Conservation (phyloP, 2,329 filamentous ascomycete genomes). For the Hypocrella siamensis region DNA sequence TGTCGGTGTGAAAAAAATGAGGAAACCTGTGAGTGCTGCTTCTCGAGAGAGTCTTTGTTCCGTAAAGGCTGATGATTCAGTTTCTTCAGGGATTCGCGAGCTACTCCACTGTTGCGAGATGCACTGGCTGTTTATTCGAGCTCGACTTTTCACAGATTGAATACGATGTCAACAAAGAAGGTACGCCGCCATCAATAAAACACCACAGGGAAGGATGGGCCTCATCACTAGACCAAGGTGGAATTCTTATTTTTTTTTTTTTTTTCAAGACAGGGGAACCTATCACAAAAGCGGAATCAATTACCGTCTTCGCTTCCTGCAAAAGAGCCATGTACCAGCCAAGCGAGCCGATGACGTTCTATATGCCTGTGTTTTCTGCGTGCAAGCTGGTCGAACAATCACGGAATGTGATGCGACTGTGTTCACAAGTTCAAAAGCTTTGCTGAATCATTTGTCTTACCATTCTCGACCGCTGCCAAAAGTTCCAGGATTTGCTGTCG, state of each 20-base stretch:
- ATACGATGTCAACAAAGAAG: conserved; percentile 30
- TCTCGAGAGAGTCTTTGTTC: neutral
- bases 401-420: conserved; percentile 41
- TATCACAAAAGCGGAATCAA: conserved; percentile 27
- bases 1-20: conserved; percentile 32
- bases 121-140: conserved; percentile 36
- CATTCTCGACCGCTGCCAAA: conserved; percentile 36
- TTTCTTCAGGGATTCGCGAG: conserved; percentile 22
- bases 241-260: too few relatives aligned
- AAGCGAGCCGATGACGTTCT: conserved; percentile 34
- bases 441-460: conserved; percentile 36
- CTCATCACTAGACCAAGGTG: too few relatives aligned
- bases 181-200: too few relatives aligned
- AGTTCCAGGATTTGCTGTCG: conserved; percentile 30
- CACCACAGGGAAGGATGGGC: too few relatives aligned
- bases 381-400: conserved; percentile 29
- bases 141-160: conserved; percentile 37
- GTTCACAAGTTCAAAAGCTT: conserved; percentile 35
- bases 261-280: conserved; percentile 19
- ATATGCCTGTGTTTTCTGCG: conserved; percentile 40
- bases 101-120: conserved; percentile 30
- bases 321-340: conserved; percentile 37
- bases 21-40: conserved; percentile 24
- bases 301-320: conserved; percentile 38
- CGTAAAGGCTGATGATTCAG: neutral